A percentile compares a stretch with the other conserved stretches of the same genome.
Conservation (phyloP, 2,329 filamentous ascomycete species). For the Botrytis aclada region DNA sequence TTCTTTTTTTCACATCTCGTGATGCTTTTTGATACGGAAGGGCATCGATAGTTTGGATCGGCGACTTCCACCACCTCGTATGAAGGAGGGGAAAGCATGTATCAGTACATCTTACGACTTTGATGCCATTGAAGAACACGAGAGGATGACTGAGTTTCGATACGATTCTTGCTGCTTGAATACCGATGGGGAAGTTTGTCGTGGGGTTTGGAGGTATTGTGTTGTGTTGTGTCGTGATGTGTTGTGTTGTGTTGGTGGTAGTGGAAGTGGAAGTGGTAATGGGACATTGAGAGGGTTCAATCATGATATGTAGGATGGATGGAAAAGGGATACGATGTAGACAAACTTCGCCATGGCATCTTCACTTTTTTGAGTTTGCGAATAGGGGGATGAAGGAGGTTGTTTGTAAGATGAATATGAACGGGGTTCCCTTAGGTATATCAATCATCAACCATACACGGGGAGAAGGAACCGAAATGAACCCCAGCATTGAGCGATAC, state of each 20-base stretch:
- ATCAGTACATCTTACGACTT: conserved; percentile 14
- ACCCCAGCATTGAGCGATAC: not conserved
- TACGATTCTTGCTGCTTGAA: not conserved
- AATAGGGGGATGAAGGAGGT: conserved; percentile 7
- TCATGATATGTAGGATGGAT: not conserved
- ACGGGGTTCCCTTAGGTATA: not conserved
- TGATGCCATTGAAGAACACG: conserved; percentile 10
- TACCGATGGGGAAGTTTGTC: not conserved
- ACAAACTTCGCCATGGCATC: not conserved
- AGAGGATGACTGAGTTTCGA: not conserved
- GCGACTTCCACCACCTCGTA: conserved; percentile 1
- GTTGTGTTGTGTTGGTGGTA: not conserved
- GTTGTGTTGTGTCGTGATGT: not conserved
- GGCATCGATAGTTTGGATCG: conserved; percentile 7
- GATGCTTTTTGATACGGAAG: conserved; percentile 20
- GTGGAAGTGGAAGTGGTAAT: not conserved
- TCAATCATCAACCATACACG: not conserved
- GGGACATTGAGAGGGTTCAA: not conserved
- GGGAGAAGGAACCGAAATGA: not conserved
- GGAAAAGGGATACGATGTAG: not conserved
- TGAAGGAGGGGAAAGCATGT: not conserved
- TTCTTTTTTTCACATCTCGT: conserved; percentile 23
- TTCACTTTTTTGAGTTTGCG: not conserved
- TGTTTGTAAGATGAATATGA: not conserved
- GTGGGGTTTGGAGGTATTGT: not conserved